Conservation (phyloP, 176 grass and related monocot species). For the Stipa capillata region DNA sequence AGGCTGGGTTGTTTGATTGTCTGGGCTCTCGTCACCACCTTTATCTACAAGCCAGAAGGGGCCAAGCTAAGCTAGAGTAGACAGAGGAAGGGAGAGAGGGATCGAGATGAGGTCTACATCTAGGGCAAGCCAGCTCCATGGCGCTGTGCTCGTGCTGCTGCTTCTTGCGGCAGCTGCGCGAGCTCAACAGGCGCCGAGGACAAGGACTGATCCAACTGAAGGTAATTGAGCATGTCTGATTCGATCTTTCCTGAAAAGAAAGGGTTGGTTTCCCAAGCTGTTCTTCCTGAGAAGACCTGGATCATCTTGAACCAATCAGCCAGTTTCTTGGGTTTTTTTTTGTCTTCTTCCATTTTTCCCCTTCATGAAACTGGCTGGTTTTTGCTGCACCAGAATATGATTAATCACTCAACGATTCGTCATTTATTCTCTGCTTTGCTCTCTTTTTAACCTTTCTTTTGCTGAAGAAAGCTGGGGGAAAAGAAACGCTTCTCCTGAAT, state of each 20-base stretch:
- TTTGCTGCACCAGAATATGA: too few relatives aligned
- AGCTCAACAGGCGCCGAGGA: background rate
- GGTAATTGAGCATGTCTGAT: slow-evolving; percentile 9
- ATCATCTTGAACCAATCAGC: background rate
- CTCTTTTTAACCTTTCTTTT: too few relatives aligned
- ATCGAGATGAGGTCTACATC: background rate
- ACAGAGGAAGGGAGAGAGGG: background rate
- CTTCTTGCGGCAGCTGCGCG: background rate
- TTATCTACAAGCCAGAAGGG: too few relatives aligned
- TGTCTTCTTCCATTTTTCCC: too few relatives aligned
- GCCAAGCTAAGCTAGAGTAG: background rate
- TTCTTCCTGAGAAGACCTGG: background rate
- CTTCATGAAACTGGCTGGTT: too few relatives aligned
- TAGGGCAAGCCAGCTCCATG: slow-evolving; percentile 1
- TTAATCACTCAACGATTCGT: too few relatives aligned
- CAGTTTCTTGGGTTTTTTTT: background rate
- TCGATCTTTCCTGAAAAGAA: background rate
- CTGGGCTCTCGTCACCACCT: too few relatives aligned
- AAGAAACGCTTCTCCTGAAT: too few relatives aligned
- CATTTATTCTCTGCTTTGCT: background rate
- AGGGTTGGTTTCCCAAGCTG: background rate
- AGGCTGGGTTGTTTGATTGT: too few relatives aligned
- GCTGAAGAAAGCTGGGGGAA: too few relatives aligned
- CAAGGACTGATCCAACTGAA: slow-evolving; percentile 28
- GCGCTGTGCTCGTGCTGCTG: background rate